Conservation (phyloP, 176 grass and related monocot species). For the Calamus simplicifolius region DNA sequence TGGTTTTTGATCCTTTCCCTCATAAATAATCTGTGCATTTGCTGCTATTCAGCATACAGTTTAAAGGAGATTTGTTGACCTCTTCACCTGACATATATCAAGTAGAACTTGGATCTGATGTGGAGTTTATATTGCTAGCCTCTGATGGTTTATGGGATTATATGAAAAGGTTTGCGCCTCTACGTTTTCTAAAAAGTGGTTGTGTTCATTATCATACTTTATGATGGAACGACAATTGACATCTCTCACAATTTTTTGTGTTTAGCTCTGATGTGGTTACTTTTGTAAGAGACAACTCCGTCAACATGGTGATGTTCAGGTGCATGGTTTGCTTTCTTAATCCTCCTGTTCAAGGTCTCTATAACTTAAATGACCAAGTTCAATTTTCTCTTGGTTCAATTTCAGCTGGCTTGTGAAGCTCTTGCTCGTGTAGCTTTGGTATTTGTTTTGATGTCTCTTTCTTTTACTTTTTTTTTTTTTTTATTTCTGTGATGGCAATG, state of each 20-base stretch:
- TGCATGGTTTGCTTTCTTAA: constrained; percentile 21
- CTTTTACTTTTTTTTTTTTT: not conserved
- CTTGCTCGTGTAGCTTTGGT: constrained; percentile 73
- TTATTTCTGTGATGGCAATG: not conserved
- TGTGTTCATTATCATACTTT: not conserved
- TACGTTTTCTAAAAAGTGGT: not conserved
- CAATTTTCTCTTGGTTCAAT: constrained; percentile 20
- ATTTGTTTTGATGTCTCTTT: constrained; percentile 17
- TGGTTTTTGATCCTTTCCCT: not conserved
- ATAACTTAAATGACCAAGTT: constrained; percentile 6
- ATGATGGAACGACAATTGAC: constrained; percentile 2
- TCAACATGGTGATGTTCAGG: constrained; percentile 89
- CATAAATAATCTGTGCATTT: not conserved
- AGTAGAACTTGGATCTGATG: constrained; percentile 68
- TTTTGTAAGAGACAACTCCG: constrained; percentile 81
- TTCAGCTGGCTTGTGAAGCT: constrained; percentile 66
- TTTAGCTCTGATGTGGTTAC: constrained; percentile 67
- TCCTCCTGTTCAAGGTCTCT: not conserved
- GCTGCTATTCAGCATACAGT: constrained; percentile 55
- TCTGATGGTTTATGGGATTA: constrained; percentile 98
- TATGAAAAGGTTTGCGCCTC: constrained; percentile 62
- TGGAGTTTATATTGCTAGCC: constrained; percentile 74
- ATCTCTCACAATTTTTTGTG: constrained; percentile 20
- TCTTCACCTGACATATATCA: constrained; percentile 69
- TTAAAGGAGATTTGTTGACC: constrained; percentile 64